Evolutionary conservation across 2,329 filamentous ascomycete genomes (phyloP).

Genomic region (Shiraia sp.): DNA sequence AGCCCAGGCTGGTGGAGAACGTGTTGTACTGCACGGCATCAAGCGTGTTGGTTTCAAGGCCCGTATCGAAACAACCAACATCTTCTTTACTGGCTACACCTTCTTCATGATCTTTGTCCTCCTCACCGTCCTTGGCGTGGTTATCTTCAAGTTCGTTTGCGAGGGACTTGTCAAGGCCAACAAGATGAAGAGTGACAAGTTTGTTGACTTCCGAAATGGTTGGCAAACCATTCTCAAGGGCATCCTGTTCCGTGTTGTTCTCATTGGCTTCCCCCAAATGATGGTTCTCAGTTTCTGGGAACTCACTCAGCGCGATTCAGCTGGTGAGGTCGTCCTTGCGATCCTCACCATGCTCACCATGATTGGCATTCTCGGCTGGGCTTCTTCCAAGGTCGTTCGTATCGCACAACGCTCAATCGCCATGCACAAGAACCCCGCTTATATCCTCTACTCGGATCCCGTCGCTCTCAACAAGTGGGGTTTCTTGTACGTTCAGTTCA

Average conservation of each 20-base stretch:
- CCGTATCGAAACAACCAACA: constrained; percentile 83
- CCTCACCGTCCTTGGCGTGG: constrained; percentile 71
- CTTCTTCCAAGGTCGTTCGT: constrained; percentile 83
- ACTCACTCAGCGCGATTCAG: constrained; percentile 81
- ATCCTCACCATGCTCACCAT: constrained; percentile 88
- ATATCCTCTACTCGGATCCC: constrained; percentile 96
- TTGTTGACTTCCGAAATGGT: constrained; percentile 90
- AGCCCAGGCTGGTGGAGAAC: constrained; percentile 32
- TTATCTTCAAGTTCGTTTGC: constrained; percentile 78
- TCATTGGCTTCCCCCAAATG: constrained; percentile 93
- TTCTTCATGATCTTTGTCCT: constrained; percentile 88
- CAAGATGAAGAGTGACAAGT: constrained; percentile 83
- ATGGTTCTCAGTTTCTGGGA: constrained; percentile 92
- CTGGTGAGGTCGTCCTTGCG: constrained; percentile 82
- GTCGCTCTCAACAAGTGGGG: constrained; percentile 95
- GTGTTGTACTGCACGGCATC: constrained; percentile 73
- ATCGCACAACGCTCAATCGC: constrained; percentile 85
- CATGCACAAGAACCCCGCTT: constrained; percentile 95
- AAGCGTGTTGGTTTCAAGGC: constrained; percentile 86
- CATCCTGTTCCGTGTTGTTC: constrained; percentile 84
- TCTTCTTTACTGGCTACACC: constrained; percentile 87
- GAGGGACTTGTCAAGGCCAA: constrained; percentile 74
- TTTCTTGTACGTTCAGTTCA: constrained; percentile 96
- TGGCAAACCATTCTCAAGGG: constrained; percentile 93
- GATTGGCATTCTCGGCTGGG: constrained; percentile 78